Percentiles rank a stretch among this genome's conserved stretches.
Conservation (phyloP, 306 rosid species). For the Sophora flavescens region DNA sequence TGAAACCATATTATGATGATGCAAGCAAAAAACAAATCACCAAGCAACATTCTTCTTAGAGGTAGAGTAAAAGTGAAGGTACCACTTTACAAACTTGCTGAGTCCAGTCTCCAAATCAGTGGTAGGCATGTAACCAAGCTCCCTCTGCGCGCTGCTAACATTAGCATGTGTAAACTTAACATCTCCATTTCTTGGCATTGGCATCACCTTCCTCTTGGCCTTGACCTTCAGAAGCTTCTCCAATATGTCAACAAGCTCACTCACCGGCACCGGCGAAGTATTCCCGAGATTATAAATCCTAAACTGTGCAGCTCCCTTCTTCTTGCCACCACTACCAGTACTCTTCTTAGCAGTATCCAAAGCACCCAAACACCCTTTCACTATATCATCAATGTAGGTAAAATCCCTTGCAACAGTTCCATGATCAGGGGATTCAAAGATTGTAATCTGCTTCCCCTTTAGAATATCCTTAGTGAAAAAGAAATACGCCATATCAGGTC, state of each 20-base stretch:
- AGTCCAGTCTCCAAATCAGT: conserved; percentile 68
- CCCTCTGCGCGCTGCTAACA: conserved; percentile 61
- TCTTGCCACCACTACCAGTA: conserved; percentile 91
- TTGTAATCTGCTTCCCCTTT: conserved; percentile 68
- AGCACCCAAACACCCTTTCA: conserved; percentile 80
- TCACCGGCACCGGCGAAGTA: conserved; percentile 70
- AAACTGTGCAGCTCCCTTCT: conserved; percentile 76
- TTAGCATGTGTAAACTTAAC: conserved; percentile 77
- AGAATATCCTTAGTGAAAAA: conserved; percentile 81
- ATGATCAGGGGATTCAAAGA: conserved; percentile 70
- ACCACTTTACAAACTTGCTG: conserved; percentile 74
- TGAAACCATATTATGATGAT: neutral
- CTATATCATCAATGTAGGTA: conserved; percentile 85
- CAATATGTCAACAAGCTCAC: conserved; percentile 65
- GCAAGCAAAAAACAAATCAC: conserved; percentile 39
- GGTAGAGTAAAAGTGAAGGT: conserved; percentile 51
- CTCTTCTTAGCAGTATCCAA: conserved; percentile 87
- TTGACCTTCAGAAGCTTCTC: conserved; percentile 72
- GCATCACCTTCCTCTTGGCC: conserved; percentile 63
- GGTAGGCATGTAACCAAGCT: conserved; percentile 65
- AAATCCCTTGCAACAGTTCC: conserved; percentile 87
- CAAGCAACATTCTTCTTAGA: conserved; percentile 53
- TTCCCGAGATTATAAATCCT: conserved; percentile 84
- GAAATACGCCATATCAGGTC: conserved; percentile 97
- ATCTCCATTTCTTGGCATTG: conserved; percentile 77